Evolutionary conservation across 805 yeast species (phyloP).

Genomic region (Millerozyma acaciae): DNA sequence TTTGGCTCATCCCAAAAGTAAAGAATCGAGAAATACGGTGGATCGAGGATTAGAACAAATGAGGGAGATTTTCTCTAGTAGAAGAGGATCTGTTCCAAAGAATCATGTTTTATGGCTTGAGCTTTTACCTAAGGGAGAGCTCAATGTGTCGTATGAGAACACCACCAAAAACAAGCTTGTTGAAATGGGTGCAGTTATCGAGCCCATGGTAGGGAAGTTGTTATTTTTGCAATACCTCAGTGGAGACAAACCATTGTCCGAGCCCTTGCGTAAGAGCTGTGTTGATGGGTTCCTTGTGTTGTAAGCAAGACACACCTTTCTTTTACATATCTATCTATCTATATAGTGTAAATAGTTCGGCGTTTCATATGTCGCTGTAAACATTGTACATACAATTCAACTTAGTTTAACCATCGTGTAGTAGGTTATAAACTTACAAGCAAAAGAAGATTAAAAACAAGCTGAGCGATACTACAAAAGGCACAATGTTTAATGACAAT

Average conservation of each 20-base stretch:
- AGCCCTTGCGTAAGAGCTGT: constrained; percentile 45
- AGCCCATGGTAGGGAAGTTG: constrained; percentile 62
- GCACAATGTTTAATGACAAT: too few species aligned
- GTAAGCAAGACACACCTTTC: too few species aligned
- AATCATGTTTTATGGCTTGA: constrained; percentile 65
- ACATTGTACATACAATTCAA: too few species aligned
- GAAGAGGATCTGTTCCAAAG: constrained; percentile 71
- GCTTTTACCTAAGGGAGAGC: constrained; percentile 35
- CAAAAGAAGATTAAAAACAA: too few species aligned
- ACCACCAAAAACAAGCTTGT: constrained; percentile 18
- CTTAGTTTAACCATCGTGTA: too few species aligned
- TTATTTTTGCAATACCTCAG: constrained; percentile 73
- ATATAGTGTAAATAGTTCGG: too few species aligned
- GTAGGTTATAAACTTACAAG: too few species aligned
- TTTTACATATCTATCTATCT: too few species aligned
- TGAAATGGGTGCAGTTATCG: constrained; percentile 55
- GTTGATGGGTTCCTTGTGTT: constrained; percentile 27
- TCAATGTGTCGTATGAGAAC: constrained; percentile 23
- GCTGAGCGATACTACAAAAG: too few species aligned
- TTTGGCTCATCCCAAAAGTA: constrained; percentile 60
- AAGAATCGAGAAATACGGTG: constrained; percentile 35
- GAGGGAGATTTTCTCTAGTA: constrained; percentile 51
- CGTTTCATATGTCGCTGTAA: too few species aligned
- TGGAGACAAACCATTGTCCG: constrained; percentile 63
- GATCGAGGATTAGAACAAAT: constrained; percentile 65